Base-by-base conservation (phyloP, 805 yeast genomes). In the Suhomyces prunicola region DNA sequence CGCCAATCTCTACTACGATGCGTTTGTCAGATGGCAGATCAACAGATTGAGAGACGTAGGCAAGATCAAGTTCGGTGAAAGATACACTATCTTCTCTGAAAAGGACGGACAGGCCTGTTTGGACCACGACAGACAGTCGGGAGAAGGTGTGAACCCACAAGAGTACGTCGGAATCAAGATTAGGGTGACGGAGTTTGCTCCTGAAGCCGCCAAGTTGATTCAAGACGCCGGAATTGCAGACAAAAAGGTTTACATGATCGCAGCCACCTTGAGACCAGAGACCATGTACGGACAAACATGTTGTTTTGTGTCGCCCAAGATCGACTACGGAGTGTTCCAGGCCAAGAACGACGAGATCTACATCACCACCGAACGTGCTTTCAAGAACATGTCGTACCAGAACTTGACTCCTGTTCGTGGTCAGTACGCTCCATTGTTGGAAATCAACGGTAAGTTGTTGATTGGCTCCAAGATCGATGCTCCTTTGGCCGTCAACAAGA, bases 61-160 rank as follows among this genome's bases (percentile, higher is more conserved):
- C 58, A 93, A 90, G 76, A 91, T 94, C 76, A 94, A 93, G 78
- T 94, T 94, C 63, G 99, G 99, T 72, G 96, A 93, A 78, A 87
- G 99, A 77, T 90, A 91, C 79, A 94, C 99, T 60, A 90, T 94
- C 65, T 94, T 90, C 76, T 92, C 98, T 42, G 96, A 91, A 69
- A 93, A 89, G 76, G 99, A 94, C 74, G 97, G 97, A 59, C 99
- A 94, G 79, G 96, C 99, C 40, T 94, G 99, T 80, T 92, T 94
- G 93, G 99, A 94, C 73, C 99, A 94, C 73, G 99, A 94, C 74
- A 87, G 99, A 80, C 88, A 83, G 72, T 83, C 93, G 48, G 99
- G 99, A 69, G 99, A 94, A 77, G 98, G 96, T 72, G 94, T 94
- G 44, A 82, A 86, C 60, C 97, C 99, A 42, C 98, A 94, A 76